These are phyloP conservation scores for Ustilago tritici DNA, from an alignment of 1,284 basidiomycete species.

Conservation along the genomic window DNA sequence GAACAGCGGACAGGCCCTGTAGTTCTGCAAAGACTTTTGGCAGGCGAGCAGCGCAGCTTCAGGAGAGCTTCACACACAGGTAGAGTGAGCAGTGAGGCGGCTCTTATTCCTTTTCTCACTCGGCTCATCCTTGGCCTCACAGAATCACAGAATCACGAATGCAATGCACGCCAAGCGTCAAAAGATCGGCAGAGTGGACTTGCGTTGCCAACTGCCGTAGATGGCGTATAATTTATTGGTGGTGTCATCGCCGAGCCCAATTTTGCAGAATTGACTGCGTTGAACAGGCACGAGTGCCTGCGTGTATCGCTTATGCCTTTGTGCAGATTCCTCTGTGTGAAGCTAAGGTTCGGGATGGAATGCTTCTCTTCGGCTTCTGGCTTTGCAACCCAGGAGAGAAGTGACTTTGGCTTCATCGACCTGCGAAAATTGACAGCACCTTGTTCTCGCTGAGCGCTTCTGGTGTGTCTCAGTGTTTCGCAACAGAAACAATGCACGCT, in stretches of 20 bases:
- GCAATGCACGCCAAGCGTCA: slow-evolving; percentile 26
- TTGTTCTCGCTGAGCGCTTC: slow-evolving; percentile 1
- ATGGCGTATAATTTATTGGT: neutral
- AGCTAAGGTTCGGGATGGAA: slow-evolving; percentile 3
- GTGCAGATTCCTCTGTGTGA: neutral
- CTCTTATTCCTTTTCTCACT: neutral
- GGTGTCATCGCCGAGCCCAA: neutral
- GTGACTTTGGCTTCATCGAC: neutral
- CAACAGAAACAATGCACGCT: neutral
- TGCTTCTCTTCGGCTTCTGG: slow-evolving; percentile 1
- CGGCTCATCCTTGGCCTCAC: neutral
- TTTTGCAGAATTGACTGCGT: neutral
- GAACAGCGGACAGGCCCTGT: neutral
- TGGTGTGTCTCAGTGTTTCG: slow-evolving; percentile 5
- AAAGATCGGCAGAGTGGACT: slow-evolving; percentile 10
- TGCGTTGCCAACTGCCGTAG: neutral
- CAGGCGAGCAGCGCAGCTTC: neutral
- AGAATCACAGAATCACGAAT: neutral
- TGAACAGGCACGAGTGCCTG: slow-evolving; percentile 9
- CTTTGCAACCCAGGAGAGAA: neutral
- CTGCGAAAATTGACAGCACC: slow-evolving; percentile 2
- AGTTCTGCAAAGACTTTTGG: neutral
- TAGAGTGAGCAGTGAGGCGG: neutral
- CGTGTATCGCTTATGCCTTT: neutral
- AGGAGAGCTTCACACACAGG: neutral